Conservation (phyloP, 768 basidiomycete species). For the Serpula lacrymans region DNA sequence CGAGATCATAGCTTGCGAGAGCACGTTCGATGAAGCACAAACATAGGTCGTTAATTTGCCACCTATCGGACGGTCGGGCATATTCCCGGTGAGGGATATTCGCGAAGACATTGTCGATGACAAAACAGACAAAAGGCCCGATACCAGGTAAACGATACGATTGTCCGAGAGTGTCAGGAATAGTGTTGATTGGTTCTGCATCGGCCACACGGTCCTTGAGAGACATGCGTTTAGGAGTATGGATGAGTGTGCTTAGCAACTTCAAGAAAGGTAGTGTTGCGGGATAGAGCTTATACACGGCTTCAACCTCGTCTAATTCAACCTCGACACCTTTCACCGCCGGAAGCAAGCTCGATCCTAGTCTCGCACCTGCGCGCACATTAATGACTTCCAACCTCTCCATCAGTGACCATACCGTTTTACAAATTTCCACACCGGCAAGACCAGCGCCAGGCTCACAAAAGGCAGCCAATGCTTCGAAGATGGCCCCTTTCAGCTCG, state of each 20-base stretch:
- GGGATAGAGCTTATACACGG: conserved; percentile 75
- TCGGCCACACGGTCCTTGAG: conserved; percentile 58
- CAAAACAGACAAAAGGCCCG: conserved; percentile 79
- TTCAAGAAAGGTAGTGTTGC: conserved; percentile 86
- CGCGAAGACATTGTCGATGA: conserved; percentile 85
- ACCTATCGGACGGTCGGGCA: conserved; percentile 68
- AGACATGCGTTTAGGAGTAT: conserved; percentile 72
- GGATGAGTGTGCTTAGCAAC: conserved; percentile 78
- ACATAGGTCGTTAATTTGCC: conserved; percentile 83
- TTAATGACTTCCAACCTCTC: conserved; percentile 84
- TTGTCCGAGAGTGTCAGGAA: conserved; percentile 77
- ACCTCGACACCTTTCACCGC: conserved; percentile 78
- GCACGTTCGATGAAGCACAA: conserved; percentile 83
- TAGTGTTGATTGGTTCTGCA: conserved; percentile 61
- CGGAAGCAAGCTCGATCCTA: conserved; percentile 35
- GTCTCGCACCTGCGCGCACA: conserved; percentile 44
- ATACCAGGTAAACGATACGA: conserved; percentile 80
- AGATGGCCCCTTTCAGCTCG: conserved; percentile 86
- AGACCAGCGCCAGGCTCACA: conserved; percentile 75
- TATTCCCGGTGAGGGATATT: conserved; percentile 76
- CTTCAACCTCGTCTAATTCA: conserved; percentile 86
- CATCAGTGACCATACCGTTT: conserved; percentile 79
- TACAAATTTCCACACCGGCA: conserved; percentile 75
- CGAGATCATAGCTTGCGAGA: conserved; percentile 78
- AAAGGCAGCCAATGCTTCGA: conserved; percentile 79